Conservation (phyloP, 805 yeast genomes). For the Schizosaccharomyces lindneri region DNA sequence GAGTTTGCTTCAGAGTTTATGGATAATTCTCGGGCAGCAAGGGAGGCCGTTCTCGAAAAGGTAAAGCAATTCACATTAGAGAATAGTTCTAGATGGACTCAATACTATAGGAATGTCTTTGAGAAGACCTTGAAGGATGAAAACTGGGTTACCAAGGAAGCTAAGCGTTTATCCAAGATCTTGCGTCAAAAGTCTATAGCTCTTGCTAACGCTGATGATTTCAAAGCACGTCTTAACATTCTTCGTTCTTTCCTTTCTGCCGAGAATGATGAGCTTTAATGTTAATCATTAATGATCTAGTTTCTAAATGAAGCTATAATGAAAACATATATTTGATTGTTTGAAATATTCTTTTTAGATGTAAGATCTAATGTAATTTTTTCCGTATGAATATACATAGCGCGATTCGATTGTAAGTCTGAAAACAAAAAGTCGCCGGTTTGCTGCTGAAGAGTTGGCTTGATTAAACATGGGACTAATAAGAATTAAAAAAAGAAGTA, state of each 20-base stretch:
- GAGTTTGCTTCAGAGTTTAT: constrained; percentile 13
- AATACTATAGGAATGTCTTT: not conserved
- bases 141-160: not conserved
- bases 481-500: too few relatives aligned
- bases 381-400: too few relatives aligned
- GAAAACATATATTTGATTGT: too few relatives aligned
- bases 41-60: not conserved
- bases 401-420: too few relatives aligned
- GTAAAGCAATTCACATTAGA: not conserved
- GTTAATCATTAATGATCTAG: not conserved
- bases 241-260: not conserved
- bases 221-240: not conserved
- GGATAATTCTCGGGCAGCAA: constrained; percentile 5
- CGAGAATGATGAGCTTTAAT: not conserved
- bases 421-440: too few relatives aligned
- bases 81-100: not conserved
- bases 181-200: not conserved
- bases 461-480: too few relatives aligned
- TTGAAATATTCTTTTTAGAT: too few relatives aligned
- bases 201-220: not conserved
- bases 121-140: not conserved
- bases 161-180: not conserved
- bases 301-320: too few relatives aligned
- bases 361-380: too few relatives aligned
- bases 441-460: too few relatives aligned